phyloP scores from a whole-genome alignment of 2,329 filamentous ascomycete species.

The Apiospora saccharicola region DNA sequence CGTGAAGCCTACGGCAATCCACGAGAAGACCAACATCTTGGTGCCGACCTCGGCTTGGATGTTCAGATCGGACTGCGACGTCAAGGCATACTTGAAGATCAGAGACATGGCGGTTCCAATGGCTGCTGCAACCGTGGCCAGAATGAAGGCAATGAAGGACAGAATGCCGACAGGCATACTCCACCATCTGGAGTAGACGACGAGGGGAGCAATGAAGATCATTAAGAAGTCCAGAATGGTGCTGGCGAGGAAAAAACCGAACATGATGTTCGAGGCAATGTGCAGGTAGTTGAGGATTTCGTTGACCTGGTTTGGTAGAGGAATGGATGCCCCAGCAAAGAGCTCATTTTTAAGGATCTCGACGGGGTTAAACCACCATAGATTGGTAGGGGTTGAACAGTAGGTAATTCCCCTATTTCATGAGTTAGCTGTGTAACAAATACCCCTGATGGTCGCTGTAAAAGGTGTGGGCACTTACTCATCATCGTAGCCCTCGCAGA shows the following conservation, averaged over 20 bases:
- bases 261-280: conserved; percentile 85
- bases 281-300: conserved; percentile 77
- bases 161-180: conserved; percentile 73
- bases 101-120: conserved; percentile 86
- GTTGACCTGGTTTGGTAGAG: conserved; percentile 76
- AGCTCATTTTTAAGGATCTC: conserved; percentile 81
- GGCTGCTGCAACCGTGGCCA: conserved; percentile 73
- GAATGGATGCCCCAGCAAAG: conserved; percentile 82
- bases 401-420: conserved; percentile 69
- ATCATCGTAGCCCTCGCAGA: conserved; percentile 83
- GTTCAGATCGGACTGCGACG: conserved; percentile 75
- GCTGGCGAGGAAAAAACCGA: conserved; percentile 81
- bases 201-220: conserved; percentile 70
- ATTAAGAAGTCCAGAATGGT: conserved; percentile 75
- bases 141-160: conserved; percentile 70
- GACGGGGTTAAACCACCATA: conserved; percentile 94
- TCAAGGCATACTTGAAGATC: conserved; percentile 81
- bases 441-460: not conserved
- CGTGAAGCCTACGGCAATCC: conserved; percentile 75
- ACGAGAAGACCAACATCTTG: conserved; percentile 88
- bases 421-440: conserved; percentile 62
- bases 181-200: conserved; percentile 61
- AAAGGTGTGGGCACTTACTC: conserved; percentile 50
- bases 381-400: conserved; percentile 73
- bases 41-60: conserved; percentile 74